Base-by-base conservation (phyloP, 495 filamentous ascomycete genomes). In the Neurospora sp. region DNA sequence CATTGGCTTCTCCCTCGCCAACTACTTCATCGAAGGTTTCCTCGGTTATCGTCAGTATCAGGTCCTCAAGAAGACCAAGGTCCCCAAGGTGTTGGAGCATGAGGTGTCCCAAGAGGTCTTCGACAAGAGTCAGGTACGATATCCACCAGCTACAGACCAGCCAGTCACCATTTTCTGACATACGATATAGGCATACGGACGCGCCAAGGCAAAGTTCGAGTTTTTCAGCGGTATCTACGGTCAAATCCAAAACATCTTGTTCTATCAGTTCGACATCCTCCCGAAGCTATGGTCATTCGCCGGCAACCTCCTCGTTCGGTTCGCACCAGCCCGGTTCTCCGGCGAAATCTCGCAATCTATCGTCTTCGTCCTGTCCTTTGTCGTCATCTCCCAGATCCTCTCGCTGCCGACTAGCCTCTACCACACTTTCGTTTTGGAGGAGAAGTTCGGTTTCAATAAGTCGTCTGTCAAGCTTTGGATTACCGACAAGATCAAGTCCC, bases 381-480 rank as follows among this genome's bases (percentile, higher is more conserved):
- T 92, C 78, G 79, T 97, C 74, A 87, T 93, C 76, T 90, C 93
- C 42, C 92, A 93, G 75, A 76, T 91, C 69, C 81, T 96, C 72
- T 91, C 89, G 44, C 84, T 98, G 68, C 96, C 96, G 18, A 88
- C 91, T 71, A 91, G 87, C 70, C 92, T 97, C 79, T 99, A 98
- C 86, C 90, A 93, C 84, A 94, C 91, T 1, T 99, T 99, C 79
- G 92, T 97, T 48, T 86, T 98, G 59, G 96, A 99, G 80, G 94
- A 98, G 86, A 92, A 94, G 78, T 99, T 94, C 80, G 96, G 96
- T 35, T 99, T 99, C 88, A 99, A 99, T 82, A 98, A 99, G 86
- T 93, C 96, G 84, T 98, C 96, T 0, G 81, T 92, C 45, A 90
- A 90, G 82, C 86, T 98, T 4, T 99, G 94, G 86, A 83, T 98